Conservation (phyloP, 805 yeast species). For the Sugiyamaella smithiae region DNA sequence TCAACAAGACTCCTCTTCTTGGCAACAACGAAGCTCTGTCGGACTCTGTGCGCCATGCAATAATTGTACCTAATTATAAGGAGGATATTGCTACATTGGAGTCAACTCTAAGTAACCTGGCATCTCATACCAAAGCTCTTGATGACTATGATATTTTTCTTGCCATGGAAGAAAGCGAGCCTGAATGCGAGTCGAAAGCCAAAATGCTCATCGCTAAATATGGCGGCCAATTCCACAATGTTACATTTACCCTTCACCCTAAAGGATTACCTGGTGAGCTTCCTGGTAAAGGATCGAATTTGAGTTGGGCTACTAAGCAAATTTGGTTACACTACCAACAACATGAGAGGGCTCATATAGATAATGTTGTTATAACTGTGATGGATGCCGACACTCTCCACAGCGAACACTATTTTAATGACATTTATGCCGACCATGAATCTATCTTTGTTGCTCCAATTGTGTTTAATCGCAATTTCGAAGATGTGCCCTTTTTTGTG, state of each 20-base stretch:
- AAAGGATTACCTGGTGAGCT: background rate
- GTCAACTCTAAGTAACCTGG: background rate
- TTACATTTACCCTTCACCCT: background rate
- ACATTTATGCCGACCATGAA: background rate
- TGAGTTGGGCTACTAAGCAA: background rate
- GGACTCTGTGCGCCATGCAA: background rate
- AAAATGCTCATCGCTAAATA: background rate
- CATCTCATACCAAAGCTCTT: background rate
- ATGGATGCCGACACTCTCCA: slow-evolving; percentile 2
- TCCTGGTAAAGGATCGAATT: slow-evolving; percentile 1
- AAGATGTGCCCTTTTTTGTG: background rate
- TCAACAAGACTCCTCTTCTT: background rate
- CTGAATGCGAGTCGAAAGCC: background rate
- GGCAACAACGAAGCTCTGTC: background rate
- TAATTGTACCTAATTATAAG: background rate
- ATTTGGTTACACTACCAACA: background rate
- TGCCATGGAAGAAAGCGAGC: slow-evolving; percentile 2
- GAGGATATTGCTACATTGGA: background rate
- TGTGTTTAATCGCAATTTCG: background rate
- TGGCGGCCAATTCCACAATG: background rate
- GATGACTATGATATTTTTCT: background rate
- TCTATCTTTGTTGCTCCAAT: background rate
- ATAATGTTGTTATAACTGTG: background rate
- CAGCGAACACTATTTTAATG: slow-evolving; percentile 3
- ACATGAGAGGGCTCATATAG: background rate